Evolutionary conservation across 768 basidiomycete species (phyloP).

Genomic region (Cyclocybe aegerita): DNA sequence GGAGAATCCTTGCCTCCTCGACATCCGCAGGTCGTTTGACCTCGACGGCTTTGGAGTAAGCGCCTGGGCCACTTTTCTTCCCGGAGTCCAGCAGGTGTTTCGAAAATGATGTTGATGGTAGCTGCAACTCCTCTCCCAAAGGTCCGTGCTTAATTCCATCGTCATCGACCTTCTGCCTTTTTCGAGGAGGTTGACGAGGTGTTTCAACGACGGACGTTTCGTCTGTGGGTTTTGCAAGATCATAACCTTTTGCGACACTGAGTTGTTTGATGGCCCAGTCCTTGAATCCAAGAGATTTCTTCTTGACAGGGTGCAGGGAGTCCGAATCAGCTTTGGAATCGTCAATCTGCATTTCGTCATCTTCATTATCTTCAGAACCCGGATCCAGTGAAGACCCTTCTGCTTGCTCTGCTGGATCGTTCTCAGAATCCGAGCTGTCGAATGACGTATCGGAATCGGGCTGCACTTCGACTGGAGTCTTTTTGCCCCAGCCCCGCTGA

Average conservation of each 20-base stretch:
- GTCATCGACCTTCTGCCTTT: constrained; percentile 48
- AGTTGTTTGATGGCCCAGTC: constrained; percentile 87
- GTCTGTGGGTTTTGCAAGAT: constrained; percentile 15
- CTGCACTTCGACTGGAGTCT: constrained; percentile 22
- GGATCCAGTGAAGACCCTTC: neutral
- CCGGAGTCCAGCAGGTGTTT: constrained; percentile 36
- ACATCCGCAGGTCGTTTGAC: constrained; percentile 70
- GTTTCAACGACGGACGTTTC: constrained; percentile 8
- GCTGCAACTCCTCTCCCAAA: constrained; percentile 66
- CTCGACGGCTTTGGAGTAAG: constrained; percentile 42
- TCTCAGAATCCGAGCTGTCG: constrained; percentile 78
- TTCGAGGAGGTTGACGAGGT: constrained; percentile 28
- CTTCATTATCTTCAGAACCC: constrained; percentile 19
- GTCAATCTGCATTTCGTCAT: constrained; percentile 12
- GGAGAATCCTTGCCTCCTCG: constrained; percentile 69
- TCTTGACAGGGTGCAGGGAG: constrained; percentile 3
- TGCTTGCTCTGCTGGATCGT: constrained; percentile 36
- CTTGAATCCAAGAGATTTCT: constrained; percentile 61
- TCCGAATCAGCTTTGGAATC: constrained; percentile 32
- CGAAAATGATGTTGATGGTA: constrained; percentile 70
- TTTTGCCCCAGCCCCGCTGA: constrained; percentile 47
- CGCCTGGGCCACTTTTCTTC: constrained; percentile 11
- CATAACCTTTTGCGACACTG: constrained; percentile 43
- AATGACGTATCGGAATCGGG: constrained; percentile 65
- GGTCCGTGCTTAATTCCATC: constrained; percentile 66